Evolutionary conservation across 164 flowering plant genomes (phyloP), one percentile per base, ranked within the genome.

Genomic region (Sedum album): DNA sequence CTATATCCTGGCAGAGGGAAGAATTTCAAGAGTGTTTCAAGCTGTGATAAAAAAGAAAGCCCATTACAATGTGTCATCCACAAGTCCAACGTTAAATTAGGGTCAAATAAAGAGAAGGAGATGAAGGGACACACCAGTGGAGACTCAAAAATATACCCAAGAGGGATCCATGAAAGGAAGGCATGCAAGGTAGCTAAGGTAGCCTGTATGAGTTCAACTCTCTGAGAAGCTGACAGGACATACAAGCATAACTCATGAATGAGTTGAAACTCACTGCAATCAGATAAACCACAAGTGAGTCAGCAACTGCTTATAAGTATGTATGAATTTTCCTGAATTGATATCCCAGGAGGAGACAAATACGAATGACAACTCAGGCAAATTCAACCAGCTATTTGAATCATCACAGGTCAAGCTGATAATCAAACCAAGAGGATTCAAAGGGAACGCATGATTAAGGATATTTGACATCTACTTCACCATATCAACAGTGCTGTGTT

Each of bases 101-200:
- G 65, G 23, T 38, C 28, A 18, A 64, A 33, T 53, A 10, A 31
- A 46, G n/a, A 13, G 60, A 53, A 55, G 57, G 51, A 14, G 38
- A 66, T 2, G 33, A 48, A n/a, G 36, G 66, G 15, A 79, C 89
- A 69, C 71, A 92, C 99, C 97, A 94, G 80, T 49, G 94, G 87
- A 15, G 99, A 94, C 69, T 91, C 97, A 82, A 94, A 94, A 57
- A 94, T 94, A 76, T 94, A 94, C 63, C 99, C 99, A 80, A 94
- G 73, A 41, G 97, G 99, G 71, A 94, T 92, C 99, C 99, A 94
- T 14, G 99, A 94, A 63, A 94, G 92, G 71, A 91, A 94, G 61
- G 99, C 96, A 81, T 94, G 97, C 84, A 94, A 73, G 33, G 99
- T 90, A 25, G 99, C 89, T 66, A 94, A 75, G 33, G 99, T 94